Conservation (phyloP, 2,329 filamentous ascomycete species). For the Colletotrichum sp. region DNA sequence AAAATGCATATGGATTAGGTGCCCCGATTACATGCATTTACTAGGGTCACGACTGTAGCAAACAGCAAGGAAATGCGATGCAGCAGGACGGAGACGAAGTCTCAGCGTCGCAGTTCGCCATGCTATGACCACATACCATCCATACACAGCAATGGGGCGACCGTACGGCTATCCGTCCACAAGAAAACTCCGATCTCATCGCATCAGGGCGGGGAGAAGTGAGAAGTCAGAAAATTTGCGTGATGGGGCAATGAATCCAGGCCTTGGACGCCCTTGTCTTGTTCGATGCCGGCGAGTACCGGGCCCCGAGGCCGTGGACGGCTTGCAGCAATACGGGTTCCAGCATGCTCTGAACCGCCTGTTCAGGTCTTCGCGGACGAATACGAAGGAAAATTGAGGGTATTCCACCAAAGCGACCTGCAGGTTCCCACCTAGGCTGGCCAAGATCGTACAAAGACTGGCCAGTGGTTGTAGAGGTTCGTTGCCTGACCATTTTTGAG, state of each 20-base stretch:
- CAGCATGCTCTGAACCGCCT: background rate
- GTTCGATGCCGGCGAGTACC: background rate
- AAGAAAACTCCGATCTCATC: background rate
- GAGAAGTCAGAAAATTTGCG: background rate
- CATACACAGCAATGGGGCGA: background rate
- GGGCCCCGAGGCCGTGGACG: slow-evolving; percentile 1
- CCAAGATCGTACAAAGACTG: background rate
- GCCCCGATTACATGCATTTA: too few species aligned
- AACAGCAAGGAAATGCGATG: background rate
- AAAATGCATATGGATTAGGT: too few species aligned
- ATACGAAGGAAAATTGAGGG: slow-evolving; percentile 6
- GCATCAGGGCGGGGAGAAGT: background rate
- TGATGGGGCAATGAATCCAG: background rate
- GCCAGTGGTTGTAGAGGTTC: background rate
- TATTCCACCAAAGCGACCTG: slow-evolving; percentile 7
- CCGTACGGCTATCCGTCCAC: background rate
- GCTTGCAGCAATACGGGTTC: slow-evolving; percentile 2
- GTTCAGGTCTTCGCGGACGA: background rate
- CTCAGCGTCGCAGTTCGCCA: background rate
- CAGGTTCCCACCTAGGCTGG: slow-evolving; percentile 1
- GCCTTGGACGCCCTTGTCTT: background rate
- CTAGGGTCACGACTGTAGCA: too few species aligned
- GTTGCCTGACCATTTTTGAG: background rate
- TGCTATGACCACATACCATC: background rate
- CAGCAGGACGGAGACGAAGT: background rate